Evolutionary conservation across 768 basidiomycete genomes (phyloP), one percentile per base, ranked within the genome.

Genomic region (Terana coerulea): DNA sequence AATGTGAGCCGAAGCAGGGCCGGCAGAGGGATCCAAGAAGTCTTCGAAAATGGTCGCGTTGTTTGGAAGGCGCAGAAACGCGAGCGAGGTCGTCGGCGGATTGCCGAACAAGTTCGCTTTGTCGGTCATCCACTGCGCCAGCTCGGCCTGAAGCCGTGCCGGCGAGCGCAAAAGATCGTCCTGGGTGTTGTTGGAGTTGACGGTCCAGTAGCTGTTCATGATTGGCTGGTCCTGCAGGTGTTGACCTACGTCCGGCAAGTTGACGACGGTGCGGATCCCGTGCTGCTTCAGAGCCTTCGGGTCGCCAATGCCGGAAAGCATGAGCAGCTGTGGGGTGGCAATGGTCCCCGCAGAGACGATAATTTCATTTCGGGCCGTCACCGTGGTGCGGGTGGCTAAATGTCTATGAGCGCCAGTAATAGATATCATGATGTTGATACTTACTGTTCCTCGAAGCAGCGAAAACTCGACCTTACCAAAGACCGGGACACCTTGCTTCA

Each of bases 21-120:
- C 74, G 22, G 70, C 54, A 1, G 71, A 54, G 28, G 74, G 72
- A 53, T 75, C 73, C 3, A 55, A 49, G 24, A 36, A 69, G 59
- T 1, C 47, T 29, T 3, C 66, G 63, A 24, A 75, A 36, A 8
- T 46, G 17, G 30, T 15, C 6, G 28, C 42, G 33, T 44, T 52
- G 14, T n/a, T 10, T n/a, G 51, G 30, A 14, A 51, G 25, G 11
- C 71, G 60, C 12, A 65, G 37, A 55, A 63, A 68, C 10, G 56
- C 67, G 5, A 67, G 43, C 3, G 62, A 61, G 49, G 59, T 69
- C 11, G 58, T 52, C 28, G 59, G 51, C 1, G 49, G 55, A 19
- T 58, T 57, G 1, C 58, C 61, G 26, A 70, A 63, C 1, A 61
- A 61, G 0, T 72, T 70, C 1, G 63, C 61, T 26, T 68, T 56